A percentile compares a stretch with the other conserved stretches of the same genome.
These are phyloP conservation scores for Nemania abortiva DNA, from an alignment of 2,329 filamentous ascomycete genomes.

Conservation along the genomic window DNA sequence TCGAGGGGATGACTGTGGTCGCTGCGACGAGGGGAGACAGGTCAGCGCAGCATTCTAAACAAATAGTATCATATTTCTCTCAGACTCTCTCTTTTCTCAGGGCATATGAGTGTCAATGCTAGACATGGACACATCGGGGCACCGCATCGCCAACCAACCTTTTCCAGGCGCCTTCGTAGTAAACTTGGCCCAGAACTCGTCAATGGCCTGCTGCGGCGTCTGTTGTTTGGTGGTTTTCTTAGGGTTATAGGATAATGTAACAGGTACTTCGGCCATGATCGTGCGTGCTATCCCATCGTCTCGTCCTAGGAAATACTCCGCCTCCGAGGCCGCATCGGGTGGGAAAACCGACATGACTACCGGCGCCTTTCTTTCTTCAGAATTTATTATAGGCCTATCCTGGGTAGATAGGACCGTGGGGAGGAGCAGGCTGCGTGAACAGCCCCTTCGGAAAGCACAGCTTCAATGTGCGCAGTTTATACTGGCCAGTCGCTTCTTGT, in stretches of 20 bases:
- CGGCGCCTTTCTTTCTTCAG: neutral
- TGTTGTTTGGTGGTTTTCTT: conserved; percentile 57
- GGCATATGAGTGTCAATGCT: neutral
- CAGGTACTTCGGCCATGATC: conserved; percentile 43
- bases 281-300: conserved; percentile 37
- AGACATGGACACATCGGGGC: neutral
- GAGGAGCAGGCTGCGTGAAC: too few relatives aligned
- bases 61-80: neutral
- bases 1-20: conserved; percentile 77
- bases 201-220: conserved; percentile 74
- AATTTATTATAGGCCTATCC: neutral
- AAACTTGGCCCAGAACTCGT: conserved; percentile 80
- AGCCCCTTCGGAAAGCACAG: neutral
- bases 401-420: too few relatives aligned
- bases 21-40: conserved; percentile 55
- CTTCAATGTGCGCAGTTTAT: neutral
- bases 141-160: conserved; percentile 54
- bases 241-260: conserved; percentile 37
- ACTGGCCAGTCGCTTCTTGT: neutral
- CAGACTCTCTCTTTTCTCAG: neutral
- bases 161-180: conserved; percentile 78
- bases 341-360: conserved; percentile 25
- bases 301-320: conserved; percentile 38
- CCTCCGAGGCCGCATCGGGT: conserved; percentile 40
- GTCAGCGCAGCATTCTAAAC: conserved; percentile 7